Evolutionary conservation across 768 basidiomycete species (phyloP), one percentile per base, ranked within the genome.

Genomic region (Cystobasidium ongulense): DNA sequence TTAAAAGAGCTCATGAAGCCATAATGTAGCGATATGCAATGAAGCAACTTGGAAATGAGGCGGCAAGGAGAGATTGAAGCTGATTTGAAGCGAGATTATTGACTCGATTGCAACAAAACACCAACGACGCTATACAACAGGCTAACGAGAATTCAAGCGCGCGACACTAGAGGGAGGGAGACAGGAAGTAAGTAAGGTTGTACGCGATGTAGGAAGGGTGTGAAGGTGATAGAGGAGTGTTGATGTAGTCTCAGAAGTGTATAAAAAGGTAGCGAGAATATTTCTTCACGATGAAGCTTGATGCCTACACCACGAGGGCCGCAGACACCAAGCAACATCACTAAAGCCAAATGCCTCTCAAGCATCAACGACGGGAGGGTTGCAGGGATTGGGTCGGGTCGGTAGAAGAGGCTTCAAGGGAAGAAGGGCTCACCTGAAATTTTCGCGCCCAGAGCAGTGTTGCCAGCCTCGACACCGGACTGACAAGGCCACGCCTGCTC

Each of bases 271-370:
- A 73, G 72, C 74, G 61, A 53, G 63, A 33, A 27, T 75, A 46
- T 73, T 75, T 73, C 74, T 62, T 61, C 74, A 75, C 61, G 61
- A 73, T 41, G 36, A n/a, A 8, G 33, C 63, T 27, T 8, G 27
- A n/a, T 39, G 35, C 68, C 31, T 41, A 43, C 73, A 62, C 74
- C n/a, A n/a, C 33, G 53, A 75, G 54, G 21, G 25, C 38, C 41
- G 38, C 54, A 5, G 53, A 33, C 70, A 74, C 1, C 21, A n/a
- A 63, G 27, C 11, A 27, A 35, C 39, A 54, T 64, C 74, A 75
- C 57, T 72, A 61, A 46, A 53, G 74, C 74, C 72, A 75, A 73
- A 75, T 72, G 73, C 74, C 68, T 71, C 74, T 72, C 74, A 72
- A 63, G 46, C 72, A 75, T 75, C 73, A 74, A 35, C 27, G 66